Evolutionary conservation across 2,329 filamentous ascomycete species (phyloP), one percentile per base, ranked within the genome.

Genomic region (Venturia asperata): DNA sequence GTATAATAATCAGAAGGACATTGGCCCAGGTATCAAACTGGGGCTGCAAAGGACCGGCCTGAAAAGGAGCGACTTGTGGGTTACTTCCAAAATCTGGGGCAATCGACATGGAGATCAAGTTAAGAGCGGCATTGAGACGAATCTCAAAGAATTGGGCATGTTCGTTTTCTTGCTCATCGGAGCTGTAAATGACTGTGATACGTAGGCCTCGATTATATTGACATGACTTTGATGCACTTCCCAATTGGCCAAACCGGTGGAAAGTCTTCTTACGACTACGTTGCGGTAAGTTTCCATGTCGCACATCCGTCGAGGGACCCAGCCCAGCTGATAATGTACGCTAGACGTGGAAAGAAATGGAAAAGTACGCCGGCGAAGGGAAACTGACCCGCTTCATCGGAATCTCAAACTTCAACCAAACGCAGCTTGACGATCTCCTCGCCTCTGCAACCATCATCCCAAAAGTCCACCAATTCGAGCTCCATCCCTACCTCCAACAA

Each of bases 311-410:
- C 30, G 30, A 34, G 30, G 3, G 30, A 34, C 30, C 30, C 30
- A 34, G 30, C 30, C 30, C 30, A 6, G 3, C 30, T 34, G 30
- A 34, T 6, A 34, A 3, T 34, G 3, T 34, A 6, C 30, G 93
- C 68, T 82, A 90, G 66, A 91, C 89, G 62, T 95, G 89, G 89
- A 87, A 87, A 78, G 83, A 83, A 74, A 87, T 91, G 82, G 89
- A 91, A 79, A 82, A 81, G 68, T 78, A 90, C 45, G 71, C 76
- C 66, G 72, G 77, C 74, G 55, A 64, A 30, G 62, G 62, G 34
- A 64, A 64, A 37, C 17, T 43, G 11, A 49, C 45, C 13, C 42
- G 55, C 34, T 52, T 21, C 56, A 66, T 67, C 30, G 66, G 66
- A 17, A 62, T 67, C 19, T 66, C 62, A 34, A 67, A 67, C 65